Evolutionary conservation across 176 grass and related monocot species (phyloP).

Genomic region (Rhynchospora breviuscula): DNA sequence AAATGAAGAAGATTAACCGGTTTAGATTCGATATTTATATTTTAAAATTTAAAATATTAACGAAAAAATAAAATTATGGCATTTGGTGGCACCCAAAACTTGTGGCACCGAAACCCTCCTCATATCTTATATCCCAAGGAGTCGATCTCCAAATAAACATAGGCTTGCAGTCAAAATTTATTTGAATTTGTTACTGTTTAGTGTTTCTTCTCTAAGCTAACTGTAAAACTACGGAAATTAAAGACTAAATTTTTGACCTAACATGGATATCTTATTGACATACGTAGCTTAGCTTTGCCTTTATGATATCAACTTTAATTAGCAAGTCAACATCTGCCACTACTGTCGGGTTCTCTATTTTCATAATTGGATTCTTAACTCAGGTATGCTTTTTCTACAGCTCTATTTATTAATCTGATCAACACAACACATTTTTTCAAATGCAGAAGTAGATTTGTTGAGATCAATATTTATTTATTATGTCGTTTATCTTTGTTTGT

Average conservation of each 20-base stretch:
- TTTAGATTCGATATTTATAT: too few relatives aligned
- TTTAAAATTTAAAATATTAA: too few relatives aligned
- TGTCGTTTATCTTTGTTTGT: not conserved
- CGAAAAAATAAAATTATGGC: too few relatives aligned
- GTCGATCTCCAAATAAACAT: not conserved
- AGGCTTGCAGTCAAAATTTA: not conserved
- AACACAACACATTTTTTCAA: not conserved
- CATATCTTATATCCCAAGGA: not conserved
- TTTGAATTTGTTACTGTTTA: too few relatives aligned
- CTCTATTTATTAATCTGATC: not conserved
- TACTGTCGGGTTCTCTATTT: conserved; percentile 89
- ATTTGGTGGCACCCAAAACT: too few relatives aligned
- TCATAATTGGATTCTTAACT: conserved; percentile 90
- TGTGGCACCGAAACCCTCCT: too few relatives aligned
- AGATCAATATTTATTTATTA: conserved; percentile 23
- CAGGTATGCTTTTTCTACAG: conserved; percentile 32
- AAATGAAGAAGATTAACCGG: too few relatives aligned
- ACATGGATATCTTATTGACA: conserved; percentile 6
- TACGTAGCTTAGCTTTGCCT: conserved; percentile 81
- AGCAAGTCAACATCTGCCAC: conserved; percentile 81
- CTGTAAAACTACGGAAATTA: too few relatives aligned
- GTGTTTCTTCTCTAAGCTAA: not conserved
- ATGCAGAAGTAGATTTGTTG: not conserved
- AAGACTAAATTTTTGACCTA: not conserved
- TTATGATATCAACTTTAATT: conserved; percentile 92